Evolutionary conservation across 2,329 filamentous ascomycete genomes (phyloP), one percentile per base, ranked within the genome.

Genomic region (Epicoccum nigrum): DNA sequence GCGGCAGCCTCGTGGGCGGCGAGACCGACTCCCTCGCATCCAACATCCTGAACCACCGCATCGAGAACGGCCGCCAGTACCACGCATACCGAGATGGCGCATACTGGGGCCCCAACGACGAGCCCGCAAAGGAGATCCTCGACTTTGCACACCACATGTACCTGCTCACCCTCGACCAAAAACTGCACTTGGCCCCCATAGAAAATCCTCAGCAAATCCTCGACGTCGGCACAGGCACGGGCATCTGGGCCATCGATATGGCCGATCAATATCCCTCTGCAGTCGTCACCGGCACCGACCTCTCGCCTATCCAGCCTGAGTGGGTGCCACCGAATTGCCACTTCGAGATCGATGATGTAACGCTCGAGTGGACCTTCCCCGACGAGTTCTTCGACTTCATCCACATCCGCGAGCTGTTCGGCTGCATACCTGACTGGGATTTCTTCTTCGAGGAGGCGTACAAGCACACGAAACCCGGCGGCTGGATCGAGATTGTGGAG

Each of bases 281-380:
- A 7, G 60, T 53, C 15, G 64, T 70, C 41, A 74, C 73, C 4
- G 79, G 79, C 31, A 76, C 73, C 17, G 78, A 81, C 58, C 73
- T 81, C 37, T 77, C 75, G 0, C 77, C 79, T 30, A 81, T 80
- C 39, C 79, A 81, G 55, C 79, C 78, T 4, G 63, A 66, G 47
- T 76, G 75, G 70, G 74, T 79, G 0, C 77, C 78, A 0, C 72
- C 75, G 2, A 80, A 80, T 58, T 74, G 72, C 55, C 59, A 65
- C 20, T 80, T 80, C 57, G 74, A 79, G 45, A 73, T 81, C 45
- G 78, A 80, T 64, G 77, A 80, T 42, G 68, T 75, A 13, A 71
- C 70, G 1, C 60, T 70, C 7, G 67, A 70, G 19, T 79, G 77
- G 77, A 77, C 74, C 1, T 73, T 69, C 35, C 68, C 68, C 0